phyloP scores from a whole-genome alignment of 441 rosid genomes.

The Populus hybrid region DNA sequence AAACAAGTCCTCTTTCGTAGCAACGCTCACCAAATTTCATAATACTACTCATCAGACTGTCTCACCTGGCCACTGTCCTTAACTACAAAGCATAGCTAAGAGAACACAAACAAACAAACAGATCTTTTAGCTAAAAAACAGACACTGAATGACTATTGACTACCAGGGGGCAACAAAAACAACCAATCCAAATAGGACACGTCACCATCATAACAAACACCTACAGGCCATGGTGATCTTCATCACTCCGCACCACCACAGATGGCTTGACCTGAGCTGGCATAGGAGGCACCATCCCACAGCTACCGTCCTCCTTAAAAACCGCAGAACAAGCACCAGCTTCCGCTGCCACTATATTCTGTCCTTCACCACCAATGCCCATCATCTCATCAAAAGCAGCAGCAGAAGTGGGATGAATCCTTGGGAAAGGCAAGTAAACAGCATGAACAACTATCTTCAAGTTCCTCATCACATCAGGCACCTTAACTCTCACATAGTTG shows the following conservation, averaged over 20 bases:
- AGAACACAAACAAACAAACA: neutral
- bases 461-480: conserved; percentile 50
- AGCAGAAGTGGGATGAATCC: conserved; percentile 31
- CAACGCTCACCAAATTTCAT: neutral
- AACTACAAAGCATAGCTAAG: neutral
- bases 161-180: neutral
- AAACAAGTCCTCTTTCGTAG: neutral
- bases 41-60: neutral
- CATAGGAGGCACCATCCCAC: neutral
- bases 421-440: conserved; percentile 56
- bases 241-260: neutral
- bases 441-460: conserved; percentile 53
- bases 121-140: neutral
- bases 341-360: neutral
- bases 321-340: neutral
- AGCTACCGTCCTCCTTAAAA: neutral
- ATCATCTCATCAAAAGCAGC: conserved; percentile 18
- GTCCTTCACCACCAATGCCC: conserved; percentile 2
- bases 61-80: neutral
- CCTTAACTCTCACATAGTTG: conserved; percentile 50
- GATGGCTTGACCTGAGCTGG: neutral
- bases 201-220: neutral
- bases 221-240: neutral
- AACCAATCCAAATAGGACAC: neutral
- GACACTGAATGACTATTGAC: neutral